These are phyloP conservation scores for Teratosphaeria nubilosa DNA, from an alignment of 2,329 filamentous ascomycete genomes.

Conservation along the genomic window DNA sequence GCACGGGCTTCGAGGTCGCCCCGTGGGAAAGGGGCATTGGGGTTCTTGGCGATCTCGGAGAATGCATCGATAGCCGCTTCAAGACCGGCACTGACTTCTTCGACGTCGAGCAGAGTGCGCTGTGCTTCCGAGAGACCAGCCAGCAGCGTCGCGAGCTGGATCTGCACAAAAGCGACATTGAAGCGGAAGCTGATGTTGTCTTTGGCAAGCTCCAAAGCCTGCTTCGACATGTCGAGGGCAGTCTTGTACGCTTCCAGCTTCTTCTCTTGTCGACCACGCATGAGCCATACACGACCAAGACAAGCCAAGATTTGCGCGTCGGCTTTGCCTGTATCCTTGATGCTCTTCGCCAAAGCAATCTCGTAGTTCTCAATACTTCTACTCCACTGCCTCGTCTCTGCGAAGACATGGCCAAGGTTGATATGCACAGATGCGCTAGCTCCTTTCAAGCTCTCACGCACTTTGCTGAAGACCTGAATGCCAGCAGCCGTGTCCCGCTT, in stretches of 20 bases:
- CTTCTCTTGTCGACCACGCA: conserved; percentile 63
- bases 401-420: conserved; percentile 88
- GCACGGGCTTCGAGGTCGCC: conserved; percentile 88
- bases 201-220: conserved; percentile 64
- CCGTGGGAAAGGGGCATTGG: conserved; percentile 75
- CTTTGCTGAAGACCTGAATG: conserved; percentile 78
- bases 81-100: conserved; percentile 68
- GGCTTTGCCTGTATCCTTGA: conserved; percentile 42
- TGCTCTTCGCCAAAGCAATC: conserved; percentile 66
- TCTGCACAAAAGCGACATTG: conserved; percentile 96
- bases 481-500: conserved; percentile 79
- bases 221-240: conserved; percentile 52
- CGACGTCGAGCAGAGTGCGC: conserved; percentile 68
- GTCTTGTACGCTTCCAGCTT: conserved; percentile 53
- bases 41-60: conserved; percentile 48
- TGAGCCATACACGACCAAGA: conserved; percentile 76
- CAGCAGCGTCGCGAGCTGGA: conserved; percentile 78
- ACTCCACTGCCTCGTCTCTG: conserved; percentile 78
- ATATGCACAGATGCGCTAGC: conserved; percentile 67
- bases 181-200: conserved; percentile 80
- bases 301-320: conserved; percentile 76
- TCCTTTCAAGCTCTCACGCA: conserved; percentile 72
- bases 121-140: conserved; percentile 65
- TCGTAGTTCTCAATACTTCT: conserved; percentile 95
- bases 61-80: conserved; percentile 73